Evolutionary conservation across 305 asterid genomes (phyloP).

Genomic region (Coffea humblotiana): DNA sequence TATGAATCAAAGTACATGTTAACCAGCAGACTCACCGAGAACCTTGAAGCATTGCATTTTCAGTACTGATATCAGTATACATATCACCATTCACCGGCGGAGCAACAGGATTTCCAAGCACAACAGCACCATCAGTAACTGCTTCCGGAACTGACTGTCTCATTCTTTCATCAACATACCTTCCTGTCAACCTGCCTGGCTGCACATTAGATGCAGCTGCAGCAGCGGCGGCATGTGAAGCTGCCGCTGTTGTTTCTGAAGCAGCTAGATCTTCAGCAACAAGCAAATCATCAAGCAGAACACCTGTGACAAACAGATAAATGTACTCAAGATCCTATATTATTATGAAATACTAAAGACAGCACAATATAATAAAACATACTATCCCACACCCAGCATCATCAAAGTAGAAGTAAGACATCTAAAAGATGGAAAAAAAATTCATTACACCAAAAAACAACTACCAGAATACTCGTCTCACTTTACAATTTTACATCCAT

Average conservation of each 20-base stretch:
- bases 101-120: slow-evolving; percentile 92
- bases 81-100: slow-evolving; percentile 94
- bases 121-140: slow-evolving; percentile 77
- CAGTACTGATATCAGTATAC: slow-evolving; percentile 92
- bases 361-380: neutral
- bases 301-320: slow-evolving; percentile 45
- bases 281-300: slow-evolving; percentile 87
- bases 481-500: neutral
- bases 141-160: slow-evolving; percentile 56
- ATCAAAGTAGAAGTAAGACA: neutral
- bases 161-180: slow-evolving; percentile 71
- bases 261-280: slow-evolving; percentile 98
- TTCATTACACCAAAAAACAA: neutral
- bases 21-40: slow-evolving; percentile 55
- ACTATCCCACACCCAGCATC: neutral
- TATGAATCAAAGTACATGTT: neutral
- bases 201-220: slow-evolving; percentile 70
- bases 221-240: slow-evolving; percentile 95
- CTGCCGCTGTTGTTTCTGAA: slow-evolving; percentile 90
- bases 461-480: neutral
- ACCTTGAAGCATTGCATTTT: slow-evolving; percentile 80
- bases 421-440: neutral
- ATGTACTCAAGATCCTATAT: neutral
- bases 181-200: slow-evolving; percentile 66
- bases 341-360: neutral